Base-by-base conservation (phyloP, 2,329 filamentous ascomycete species). In the Cadophora gregata region DNA sequence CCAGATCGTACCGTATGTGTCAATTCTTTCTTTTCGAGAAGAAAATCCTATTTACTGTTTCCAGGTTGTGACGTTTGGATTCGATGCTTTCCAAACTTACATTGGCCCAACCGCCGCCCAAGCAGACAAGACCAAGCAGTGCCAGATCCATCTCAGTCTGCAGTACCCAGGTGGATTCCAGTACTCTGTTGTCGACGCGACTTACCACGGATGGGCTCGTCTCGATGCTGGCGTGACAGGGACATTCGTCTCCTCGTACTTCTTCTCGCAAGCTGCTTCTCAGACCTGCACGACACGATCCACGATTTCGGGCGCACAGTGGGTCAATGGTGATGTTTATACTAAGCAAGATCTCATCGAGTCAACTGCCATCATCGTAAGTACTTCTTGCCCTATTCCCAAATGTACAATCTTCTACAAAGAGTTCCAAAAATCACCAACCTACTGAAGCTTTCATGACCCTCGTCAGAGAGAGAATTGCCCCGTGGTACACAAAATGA, bases 91-190 rank as follows among this genome's bases (percentile, higher is more conserved):
- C 55, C 70, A 72, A 36, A 67, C 67, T n/a, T 72, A 69, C 33
- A 72, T 72, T 53, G 70, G 68, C 31, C 70, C 70, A n/a, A 53
- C 5, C 10, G 66, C 69, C 14, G 42, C 51, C 16, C 66, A 67
- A 38, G 63, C 70, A 33, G 70, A 72, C 47, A 69, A 70, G 53
- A 68, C 68, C 29, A 70, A 70, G 62, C 61, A 67, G 29, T 72
- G 70, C 65, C 70, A 72, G 64, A 62, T 72, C 45, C 70, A 72
- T 51, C 42, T 72, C 38, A 64, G 42, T 42, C 66, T 72, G 24
- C 63, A 70, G 38, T 72, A 72, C 42, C 70, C 70, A 51, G 67
- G 70, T 42, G 68, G 70, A 14, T 72, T 72, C 67, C 67, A 70
- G 59, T 71, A 71, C 59, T 31, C 70, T n/a, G 58, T 72, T 45